A percentile compares a stretch with the other conserved stretches of the same genome.
Evolutionary conservation across 225 moss, liverwort and hornwort genomes (phyloP).

Genomic region (Anthoceros angustus): DNA sequence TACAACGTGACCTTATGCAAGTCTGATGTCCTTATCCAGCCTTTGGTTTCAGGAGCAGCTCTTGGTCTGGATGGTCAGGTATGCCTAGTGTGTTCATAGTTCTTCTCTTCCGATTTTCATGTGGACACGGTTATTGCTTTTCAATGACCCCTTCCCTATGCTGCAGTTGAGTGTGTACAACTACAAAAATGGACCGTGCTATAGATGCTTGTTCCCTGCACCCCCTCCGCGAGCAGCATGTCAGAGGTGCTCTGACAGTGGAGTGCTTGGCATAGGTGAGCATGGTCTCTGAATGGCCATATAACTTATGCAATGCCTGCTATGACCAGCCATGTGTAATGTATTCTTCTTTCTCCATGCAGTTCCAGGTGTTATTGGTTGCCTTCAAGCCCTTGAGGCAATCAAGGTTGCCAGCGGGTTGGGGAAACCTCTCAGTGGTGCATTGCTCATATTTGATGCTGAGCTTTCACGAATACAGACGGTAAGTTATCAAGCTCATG

Average conservation of each 20-base stretch:
- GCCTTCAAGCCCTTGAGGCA: conserved; percentile 68
- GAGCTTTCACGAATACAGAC: conserved; percentile 53
- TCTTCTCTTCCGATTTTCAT: background rate
- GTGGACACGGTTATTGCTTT: background rate
- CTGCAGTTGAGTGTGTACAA: conserved; percentile 36
- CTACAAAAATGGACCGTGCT: conserved; percentile 66
- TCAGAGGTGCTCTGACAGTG: conserved; percentile 84
- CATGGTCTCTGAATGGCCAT: background rate
- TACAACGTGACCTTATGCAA: background rate
- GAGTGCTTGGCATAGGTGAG: conserved; percentile 69
- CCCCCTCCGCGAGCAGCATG: conserved; percentile 58
- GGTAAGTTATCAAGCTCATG: conserved; percentile 11
- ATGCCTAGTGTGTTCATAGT: conserved; percentile 10
- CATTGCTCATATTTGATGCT: conserved; percentile 72
- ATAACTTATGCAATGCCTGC: background rate
- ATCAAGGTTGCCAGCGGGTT: conserved; percentile 58
- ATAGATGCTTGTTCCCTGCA: conserved; percentile 72
- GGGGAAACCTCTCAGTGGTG: conserved; percentile 57
- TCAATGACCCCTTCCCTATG: background rate
- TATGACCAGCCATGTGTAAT: background rate
- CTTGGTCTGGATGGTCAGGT: conserved; percentile 88
- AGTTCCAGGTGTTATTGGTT: conserved; percentile 82
- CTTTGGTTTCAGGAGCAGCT: conserved; percentile 93
- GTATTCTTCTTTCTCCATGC: background rate
- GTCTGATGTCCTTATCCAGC: conserved; percentile 22